A percentile compares a stretch with the other conserved stretches of the same genome.
Conservation (phyloP, 352 stramenopile genomes). For the Phytophthora nicotianae region DNA sequence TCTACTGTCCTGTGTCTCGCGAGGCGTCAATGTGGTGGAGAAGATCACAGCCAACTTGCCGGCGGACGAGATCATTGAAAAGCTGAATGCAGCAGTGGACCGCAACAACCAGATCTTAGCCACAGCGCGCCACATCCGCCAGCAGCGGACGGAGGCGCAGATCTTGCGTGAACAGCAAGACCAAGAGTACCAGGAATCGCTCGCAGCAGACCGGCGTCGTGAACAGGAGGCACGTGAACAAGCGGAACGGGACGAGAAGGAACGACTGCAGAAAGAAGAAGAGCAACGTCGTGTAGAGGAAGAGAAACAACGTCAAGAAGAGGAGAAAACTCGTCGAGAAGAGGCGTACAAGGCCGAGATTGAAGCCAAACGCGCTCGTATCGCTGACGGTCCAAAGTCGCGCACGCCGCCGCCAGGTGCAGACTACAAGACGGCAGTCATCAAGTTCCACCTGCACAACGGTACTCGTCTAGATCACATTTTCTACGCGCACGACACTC, state of each 20-base stretch:
- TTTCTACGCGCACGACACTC: constrained; percentile 82
- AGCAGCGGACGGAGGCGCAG: constrained; percentile 83
- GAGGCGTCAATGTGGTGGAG: constrained; percentile 83
- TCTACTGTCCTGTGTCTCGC: constrained; percentile 78
- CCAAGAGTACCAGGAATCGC: constrained; percentile 91
- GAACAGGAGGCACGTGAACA: constrained; percentile 58
- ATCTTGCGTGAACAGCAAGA: constrained; percentile 93
- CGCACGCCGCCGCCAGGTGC: constrained; percentile 53
- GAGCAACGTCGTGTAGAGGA: constrained; percentile 39
- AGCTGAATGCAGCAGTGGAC: constrained; percentile 59
- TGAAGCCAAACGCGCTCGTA: constrained; percentile 57
- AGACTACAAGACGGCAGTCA: constrained; percentile 70
- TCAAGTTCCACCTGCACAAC: constrained; percentile 87
- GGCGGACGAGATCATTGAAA: constrained; percentile 61
- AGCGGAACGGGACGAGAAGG: constrained; percentile 50
- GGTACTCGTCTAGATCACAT: constrained; percentile 75
- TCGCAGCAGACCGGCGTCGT: constrained; percentile 89
- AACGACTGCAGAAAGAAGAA: constrained; percentile 45
- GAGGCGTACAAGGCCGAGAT: constrained; percentile 49
- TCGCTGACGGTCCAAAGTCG: constrained; percentile 52
- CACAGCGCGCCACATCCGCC: constrained; percentile 67
- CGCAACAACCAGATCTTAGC: constrained; percentile 81
- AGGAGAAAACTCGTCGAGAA: constrained; percentile 36
- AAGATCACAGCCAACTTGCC: constrained; percentile 84
- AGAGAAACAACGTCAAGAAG: constrained; percentile 30